Conservation (phyloP, 345 rosid species). For the Sisymbrium altissimum region DNA sequence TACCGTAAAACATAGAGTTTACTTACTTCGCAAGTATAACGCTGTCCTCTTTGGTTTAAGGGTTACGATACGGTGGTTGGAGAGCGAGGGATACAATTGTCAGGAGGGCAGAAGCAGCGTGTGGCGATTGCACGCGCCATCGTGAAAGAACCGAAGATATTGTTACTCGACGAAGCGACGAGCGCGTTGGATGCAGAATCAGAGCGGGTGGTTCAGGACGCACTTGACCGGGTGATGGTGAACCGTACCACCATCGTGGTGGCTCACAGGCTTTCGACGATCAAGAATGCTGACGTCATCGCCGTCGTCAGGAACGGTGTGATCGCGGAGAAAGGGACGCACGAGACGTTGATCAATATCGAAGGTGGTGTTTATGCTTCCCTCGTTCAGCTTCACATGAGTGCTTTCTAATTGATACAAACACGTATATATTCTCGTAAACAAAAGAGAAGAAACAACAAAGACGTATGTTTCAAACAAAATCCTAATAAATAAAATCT, state of each 20-base stretch:
- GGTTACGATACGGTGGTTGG: constrained; percentile 64
- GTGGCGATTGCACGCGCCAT: constrained; percentile 74
- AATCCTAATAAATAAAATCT: too few species aligned
- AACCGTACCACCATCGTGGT: constrained; percentile 52
- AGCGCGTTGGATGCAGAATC: constrained; percentile 74
- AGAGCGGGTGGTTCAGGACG: constrained; percentile 47
- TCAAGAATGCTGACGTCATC: constrained; percentile 57
- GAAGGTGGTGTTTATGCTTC: constrained; percentile 54
- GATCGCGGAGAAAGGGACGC: constrained; percentile 65
- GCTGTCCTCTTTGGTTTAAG: constrained; percentile 18
- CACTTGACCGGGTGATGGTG: constrained; percentile 43
- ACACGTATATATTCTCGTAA: not conserved
- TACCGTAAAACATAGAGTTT: not conserved
- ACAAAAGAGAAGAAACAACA: too few species aligned
- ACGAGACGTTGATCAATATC: constrained; percentile 39
- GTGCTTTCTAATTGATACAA: not conserved
- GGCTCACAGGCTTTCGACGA: constrained; percentile 69
- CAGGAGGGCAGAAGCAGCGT: constrained; percentile 71
- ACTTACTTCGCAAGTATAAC: not conserved
- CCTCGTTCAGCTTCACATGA: constrained; percentile 45
- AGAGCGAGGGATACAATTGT: constrained; percentile 58
- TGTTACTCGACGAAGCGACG: constrained; percentile 75
- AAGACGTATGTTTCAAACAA: too few species aligned
- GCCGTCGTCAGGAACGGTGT: constrained; percentile 59
- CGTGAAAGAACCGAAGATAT: constrained; percentile 50